phyloP scores from a whole-genome alignment of 768 basidiomycete species.

The Pholiota conissans region DNA sequence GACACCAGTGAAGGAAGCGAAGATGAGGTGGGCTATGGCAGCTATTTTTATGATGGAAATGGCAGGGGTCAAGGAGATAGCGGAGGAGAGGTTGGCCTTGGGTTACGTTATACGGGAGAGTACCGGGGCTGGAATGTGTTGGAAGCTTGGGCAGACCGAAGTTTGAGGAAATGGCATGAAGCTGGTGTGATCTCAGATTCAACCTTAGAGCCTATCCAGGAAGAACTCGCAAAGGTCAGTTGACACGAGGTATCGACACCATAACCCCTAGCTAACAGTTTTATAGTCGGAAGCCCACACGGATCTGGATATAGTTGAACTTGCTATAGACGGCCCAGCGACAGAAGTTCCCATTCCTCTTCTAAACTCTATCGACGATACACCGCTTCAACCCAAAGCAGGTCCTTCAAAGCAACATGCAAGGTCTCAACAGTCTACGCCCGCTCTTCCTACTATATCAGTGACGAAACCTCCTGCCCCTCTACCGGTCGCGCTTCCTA shows the following conservation, averaged over 20 bases:
- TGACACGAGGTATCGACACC: not conserved
- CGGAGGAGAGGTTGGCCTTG: constrained; percentile 71
- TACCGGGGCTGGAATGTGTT: constrained; percentile 92
- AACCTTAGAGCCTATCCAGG: constrained; percentile 34
- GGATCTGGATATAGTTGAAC: constrained; percentile 43
- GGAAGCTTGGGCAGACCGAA: constrained; percentile 92
- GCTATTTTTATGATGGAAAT: constrained; percentile 82
- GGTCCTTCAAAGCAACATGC: constrained; percentile 20
- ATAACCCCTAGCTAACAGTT: not conserved
- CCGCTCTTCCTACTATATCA: constrained; percentile 52
- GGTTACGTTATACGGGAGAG: constrained; percentile 76
- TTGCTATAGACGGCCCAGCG: constrained; percentile 41
- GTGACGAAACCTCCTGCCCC: constrained; percentile 74
- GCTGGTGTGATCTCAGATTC: constrained; percentile 66
- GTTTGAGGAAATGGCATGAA: constrained; percentile 84
- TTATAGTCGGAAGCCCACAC: constrained; percentile 16
- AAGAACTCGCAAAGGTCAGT: constrained; percentile 40
- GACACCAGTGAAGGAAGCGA: constrained; percentile 73
- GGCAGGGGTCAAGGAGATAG: constrained; percentile 79
- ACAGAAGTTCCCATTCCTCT: constrained; percentile 66
- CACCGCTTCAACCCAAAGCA: constrained; percentile 28
- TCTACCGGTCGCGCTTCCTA: constrained; percentile 68
- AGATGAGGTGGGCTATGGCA: constrained; percentile 83
- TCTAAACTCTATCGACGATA: constrained; percentile 39
- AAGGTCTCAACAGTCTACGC: constrained; percentile 14